phyloP scores from a whole-genome alignment of 169 alveolate species.

The Plasmodium ovale region DNA sequence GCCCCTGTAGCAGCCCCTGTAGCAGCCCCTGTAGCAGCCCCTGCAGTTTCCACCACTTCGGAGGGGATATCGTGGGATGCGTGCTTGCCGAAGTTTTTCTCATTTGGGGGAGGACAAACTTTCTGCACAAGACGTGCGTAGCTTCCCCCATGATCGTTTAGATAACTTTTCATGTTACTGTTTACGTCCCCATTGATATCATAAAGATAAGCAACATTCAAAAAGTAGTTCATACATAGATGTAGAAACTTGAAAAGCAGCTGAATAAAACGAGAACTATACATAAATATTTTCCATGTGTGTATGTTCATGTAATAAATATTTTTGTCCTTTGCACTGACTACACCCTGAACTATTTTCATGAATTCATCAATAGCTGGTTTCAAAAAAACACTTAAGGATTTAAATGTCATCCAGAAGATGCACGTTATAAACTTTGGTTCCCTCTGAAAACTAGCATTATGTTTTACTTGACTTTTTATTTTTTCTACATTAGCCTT shows the following conservation, averaged over 20 bases:
- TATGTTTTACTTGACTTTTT: conserved; percentile 45
- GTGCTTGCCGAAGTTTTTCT: neutral
- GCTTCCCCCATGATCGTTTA: conserved; percentile 48
- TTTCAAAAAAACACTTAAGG: conserved; percentile 85
- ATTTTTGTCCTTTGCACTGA: conserved; percentile 77
- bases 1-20: neutral
- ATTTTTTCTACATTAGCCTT: conserved; percentile 72
- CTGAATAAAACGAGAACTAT: conserved; percentile 74
- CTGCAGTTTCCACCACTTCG: too few species aligned
- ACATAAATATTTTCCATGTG: conserved; percentile 80
- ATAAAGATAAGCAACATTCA: conserved; percentile 76
- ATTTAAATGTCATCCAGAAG: conserved; percentile 88
- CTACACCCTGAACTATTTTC: conserved; percentile 75
- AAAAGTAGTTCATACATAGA: conserved; percentile 75
- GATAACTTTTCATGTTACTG: conserved; percentile 28
- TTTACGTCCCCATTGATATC: conserved; percentile 52
- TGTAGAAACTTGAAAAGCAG: conserved; percentile 79
- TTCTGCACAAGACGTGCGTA: conserved; percentile 51
- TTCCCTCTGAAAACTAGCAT: conserved; percentile 71
- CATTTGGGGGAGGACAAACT: conserved; percentile 66
- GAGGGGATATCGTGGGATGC: too few species aligned
- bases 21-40: neutral
- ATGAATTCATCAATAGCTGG: conserved; percentile 84
- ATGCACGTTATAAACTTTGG: conserved; percentile 89
- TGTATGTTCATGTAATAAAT: conserved; percentile 78